Evolutionary conservation across 2,329 filamentous ascomycete species (phyloP).

Genomic region (Diaporthe vexans): DNA sequence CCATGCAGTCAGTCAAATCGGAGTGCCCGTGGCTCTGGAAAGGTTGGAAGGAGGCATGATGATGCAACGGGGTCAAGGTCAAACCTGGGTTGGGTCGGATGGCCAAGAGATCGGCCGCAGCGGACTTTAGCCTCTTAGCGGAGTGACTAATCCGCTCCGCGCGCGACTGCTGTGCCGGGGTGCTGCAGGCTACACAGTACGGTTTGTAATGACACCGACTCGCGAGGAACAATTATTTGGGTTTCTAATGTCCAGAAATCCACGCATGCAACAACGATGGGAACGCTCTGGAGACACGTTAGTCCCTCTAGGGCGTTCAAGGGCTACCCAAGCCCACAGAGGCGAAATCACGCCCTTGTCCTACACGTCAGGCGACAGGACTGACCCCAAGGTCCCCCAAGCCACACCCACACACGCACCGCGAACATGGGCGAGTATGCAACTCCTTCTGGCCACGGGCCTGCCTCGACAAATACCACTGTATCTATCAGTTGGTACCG

Average conservation of each 20-base stretch:
- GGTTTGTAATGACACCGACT: slow-evolving; percentile 23
- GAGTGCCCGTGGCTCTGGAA: not conserved
- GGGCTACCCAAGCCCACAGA: not conserved
- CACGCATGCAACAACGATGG: not conserved
- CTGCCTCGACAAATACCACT: not conserved
- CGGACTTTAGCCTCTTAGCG: slow-evolving; percentile 11
- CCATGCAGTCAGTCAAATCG: slow-evolving; percentile 20
- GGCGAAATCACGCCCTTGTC: slow-evolving; percentile 19
- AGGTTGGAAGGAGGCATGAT: not conserved
- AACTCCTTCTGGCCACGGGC: not conserved
- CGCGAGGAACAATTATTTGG: not conserved
- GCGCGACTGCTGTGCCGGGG: not conserved
- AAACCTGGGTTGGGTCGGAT: too few species aligned
- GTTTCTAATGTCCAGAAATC: slow-evolving; percentile 6
- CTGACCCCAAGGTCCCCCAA: not conserved
- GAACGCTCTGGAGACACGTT: not conserved
- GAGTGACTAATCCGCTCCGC: slow-evolving; percentile 24
- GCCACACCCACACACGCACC: not conserved
- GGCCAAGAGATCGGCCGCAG: not conserved
- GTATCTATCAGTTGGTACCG: not conserved
- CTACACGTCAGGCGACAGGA: not conserved
- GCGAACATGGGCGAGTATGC: not conserved
- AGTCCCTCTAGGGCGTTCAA: slow-evolving; percentile 2
- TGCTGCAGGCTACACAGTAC: slow-evolving; percentile 9
- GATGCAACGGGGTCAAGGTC: slow-evolving; percentile 1